Evolutionary conservation across 2,329 filamentous ascomycete genomes (phyloP), one percentile per base, ranked within the genome.

Genomic region (Fusarium ambrosium): DNA sequence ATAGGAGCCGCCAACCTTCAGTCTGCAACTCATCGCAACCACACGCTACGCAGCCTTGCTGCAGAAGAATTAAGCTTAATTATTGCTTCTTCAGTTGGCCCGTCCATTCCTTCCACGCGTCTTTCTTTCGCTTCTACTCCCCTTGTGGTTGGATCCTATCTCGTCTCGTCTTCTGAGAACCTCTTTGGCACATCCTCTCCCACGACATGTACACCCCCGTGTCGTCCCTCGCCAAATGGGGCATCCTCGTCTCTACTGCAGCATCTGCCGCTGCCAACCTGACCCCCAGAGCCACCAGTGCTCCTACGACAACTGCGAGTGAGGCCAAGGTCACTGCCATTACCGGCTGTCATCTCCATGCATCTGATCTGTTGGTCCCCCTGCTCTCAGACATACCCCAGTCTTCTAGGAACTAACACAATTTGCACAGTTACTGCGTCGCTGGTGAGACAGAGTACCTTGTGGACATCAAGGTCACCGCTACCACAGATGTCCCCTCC

Each of bases 401-500:
- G 39, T 24, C 64, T 76, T 22, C 64, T 10, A 10, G 41, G 36
- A 18, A 14, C 34, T 34, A 55, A 55, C 48, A 32, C 27, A 20
- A 55, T 16, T 37, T 56, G 37, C 18, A 29, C 66, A 88, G 86
- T 16, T 85, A 81, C 71, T 89, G 87, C 74, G 81, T 87, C 74
- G 84, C 82, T 43, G 84, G 82, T 55, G 79, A 81, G 11, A 81
- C 81, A 0, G 86, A 87, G 77, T 88, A 85, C 64, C 73, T 82
- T 39, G 82, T 87, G 24, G 82, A 84, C 60, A 82, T 85, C 4
- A 86, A 87, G 8, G 84, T 85, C 4, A 92, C 89, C 5, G 86
- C 86, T 20, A 90, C 88, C 2, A 86, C 86, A 55, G 87, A 88
- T 59, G 81, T 90, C 20, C 90, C 92, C 1, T 84, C 91, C 0